Evolutionary conservation across 495 filamentous ascomycete genomes (phyloP).

Genomic region (Tuber indicum): DNA sequence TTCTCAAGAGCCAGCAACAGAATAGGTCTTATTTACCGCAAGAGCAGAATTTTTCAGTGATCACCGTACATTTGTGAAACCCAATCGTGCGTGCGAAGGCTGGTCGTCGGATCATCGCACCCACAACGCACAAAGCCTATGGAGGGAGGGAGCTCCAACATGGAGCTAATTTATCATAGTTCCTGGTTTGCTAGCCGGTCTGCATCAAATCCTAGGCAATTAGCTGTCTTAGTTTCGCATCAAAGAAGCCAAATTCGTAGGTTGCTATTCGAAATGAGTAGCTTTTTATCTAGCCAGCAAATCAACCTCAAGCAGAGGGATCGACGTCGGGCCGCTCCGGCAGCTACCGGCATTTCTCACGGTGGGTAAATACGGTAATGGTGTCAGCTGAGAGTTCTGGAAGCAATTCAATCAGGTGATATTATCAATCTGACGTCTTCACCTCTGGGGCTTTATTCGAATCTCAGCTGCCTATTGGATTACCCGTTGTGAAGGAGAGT

Average conservation of each 20-base stretch:
- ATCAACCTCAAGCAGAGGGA: not conserved
- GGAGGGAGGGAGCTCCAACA: not conserved
- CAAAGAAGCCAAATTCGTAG: not conserved
- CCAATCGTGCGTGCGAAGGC: not conserved
- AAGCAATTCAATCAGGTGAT: not conserved
- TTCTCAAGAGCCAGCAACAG: not conserved
- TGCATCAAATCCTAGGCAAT: not conserved
- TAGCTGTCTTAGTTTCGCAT: not conserved
- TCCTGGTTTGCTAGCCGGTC: not conserved
- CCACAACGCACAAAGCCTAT: not conserved
- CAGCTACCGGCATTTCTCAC: not conserved
- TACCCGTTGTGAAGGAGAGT: not conserved
- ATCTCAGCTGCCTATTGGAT: not conserved
- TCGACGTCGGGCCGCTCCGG: not conserved
- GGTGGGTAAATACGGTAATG: not conserved
- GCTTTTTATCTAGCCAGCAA: not conserved
- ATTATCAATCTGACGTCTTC: not conserved
- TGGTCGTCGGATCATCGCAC: not conserved
- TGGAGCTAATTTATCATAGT: not conserved
- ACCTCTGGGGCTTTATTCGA: not conserved
- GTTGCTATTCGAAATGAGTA: not conserved
- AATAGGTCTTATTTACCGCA: not conserved
- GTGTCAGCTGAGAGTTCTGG: constrained; percentile 1
- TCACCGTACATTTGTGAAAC: not conserved
- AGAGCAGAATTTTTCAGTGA: not conserved